phyloP scores from a whole-genome alignment of 2,329 filamentous ascomycete genomes.

The Apiospora sp. region DNA sequence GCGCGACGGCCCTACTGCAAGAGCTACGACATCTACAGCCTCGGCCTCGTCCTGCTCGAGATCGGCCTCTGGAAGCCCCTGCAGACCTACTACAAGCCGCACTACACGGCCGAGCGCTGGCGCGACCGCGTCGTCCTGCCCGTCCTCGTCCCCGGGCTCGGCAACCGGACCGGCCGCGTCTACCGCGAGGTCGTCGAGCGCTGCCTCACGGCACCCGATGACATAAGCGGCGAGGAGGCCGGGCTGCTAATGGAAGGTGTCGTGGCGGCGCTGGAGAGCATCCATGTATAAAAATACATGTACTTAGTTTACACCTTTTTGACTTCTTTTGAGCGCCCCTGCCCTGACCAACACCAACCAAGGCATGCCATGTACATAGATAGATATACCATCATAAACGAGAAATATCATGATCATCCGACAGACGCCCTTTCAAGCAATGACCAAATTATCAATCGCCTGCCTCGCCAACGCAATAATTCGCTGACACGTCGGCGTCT shows the following conservation, averaged over 20 bases:
- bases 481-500: constrained; percentile 55
- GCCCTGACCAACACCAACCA: too few relatives aligned
- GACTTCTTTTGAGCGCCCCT: not conserved
- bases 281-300: constrained; percentile 41
- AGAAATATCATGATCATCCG: too few relatives aligned
- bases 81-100: constrained; percentile 49
- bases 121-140: constrained; percentile 51
- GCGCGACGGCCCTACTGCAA: constrained; percentile 47
- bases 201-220: constrained; percentile 48
- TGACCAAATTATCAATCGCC: constrained; percentile 62
- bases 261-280: constrained; percentile 49
- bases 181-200: constrained; percentile 52
- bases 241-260: constrained; percentile 52
- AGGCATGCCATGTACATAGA: too few relatives aligned
- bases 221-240: constrained; percentile 47
- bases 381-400: too few relatives aligned
- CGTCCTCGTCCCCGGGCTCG: constrained; percentile 50
- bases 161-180: constrained; percentile 49
- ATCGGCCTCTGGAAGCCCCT: constrained; percentile 57
- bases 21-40: constrained; percentile 53
- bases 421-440: too few relatives aligned
- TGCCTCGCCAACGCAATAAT: constrained; percentile 63
- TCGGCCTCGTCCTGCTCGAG: constrained; percentile 60
- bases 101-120: constrained; percentile 52
- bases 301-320: not conserved